Evolutionary conservation across 805 yeast species (phyloP).

Genomic region (Babjeviella inositovora): DNA sequence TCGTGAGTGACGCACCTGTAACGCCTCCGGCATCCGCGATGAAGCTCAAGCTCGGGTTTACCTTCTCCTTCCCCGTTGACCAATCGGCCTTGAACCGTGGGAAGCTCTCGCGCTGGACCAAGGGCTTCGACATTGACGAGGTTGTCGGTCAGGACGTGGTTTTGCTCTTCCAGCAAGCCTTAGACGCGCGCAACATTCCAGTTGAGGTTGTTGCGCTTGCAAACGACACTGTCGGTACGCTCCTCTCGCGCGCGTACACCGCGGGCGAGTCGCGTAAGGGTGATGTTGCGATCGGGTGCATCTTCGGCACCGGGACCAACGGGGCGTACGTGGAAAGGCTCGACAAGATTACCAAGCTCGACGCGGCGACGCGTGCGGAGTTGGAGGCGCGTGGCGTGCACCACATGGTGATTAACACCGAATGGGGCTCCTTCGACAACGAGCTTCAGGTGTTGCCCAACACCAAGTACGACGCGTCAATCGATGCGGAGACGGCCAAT

Average conservation of each 20-base stretch:
- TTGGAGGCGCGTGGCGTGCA: slow-evolving; percentile 26
- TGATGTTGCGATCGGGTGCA: slow-evolving; percentile 74
- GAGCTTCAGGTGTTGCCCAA: slow-evolving; percentile 58
- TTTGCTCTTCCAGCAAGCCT: slow-evolving; percentile 46
- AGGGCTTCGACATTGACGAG: slow-evolving; percentile 81
- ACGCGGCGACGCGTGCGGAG: slow-evolving; percentile 17
- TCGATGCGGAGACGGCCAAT: slow-evolving; percentile 66
- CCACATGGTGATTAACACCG: slow-evolving; percentile 86
- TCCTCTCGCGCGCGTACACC: slow-evolving; percentile 75
- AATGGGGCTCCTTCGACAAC: slow-evolving; percentile 97
- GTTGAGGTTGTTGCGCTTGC: slow-evolving; percentile 77
- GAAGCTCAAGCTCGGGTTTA: slow-evolving; percentile 68
- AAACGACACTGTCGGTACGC: slow-evolving; percentile 92
- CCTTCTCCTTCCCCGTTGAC: slow-evolving; percentile 85
- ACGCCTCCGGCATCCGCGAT: slow-evolving; percentile 8
- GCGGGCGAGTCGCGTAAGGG: slow-evolving; percentile 43
- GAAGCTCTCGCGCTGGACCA: slow-evolving; percentile 85
- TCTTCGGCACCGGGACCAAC: slow-evolving; percentile 95
- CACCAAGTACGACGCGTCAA: slow-evolving; percentile 57
- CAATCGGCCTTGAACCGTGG: slow-evolving; percentile 76
- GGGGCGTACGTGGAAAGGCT: slow-evolving; percentile 83
- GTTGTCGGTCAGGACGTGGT: slow-evolving; percentile 79
- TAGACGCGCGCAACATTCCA: slow-evolving; percentile 43
- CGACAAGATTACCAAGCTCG: slow-evolving; percentile 59
- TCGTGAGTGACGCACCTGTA: slow-evolving; percentile 5